phyloP scores from a whole-genome alignment of 306 rosid species.

The Comarum palustre region DNA sequence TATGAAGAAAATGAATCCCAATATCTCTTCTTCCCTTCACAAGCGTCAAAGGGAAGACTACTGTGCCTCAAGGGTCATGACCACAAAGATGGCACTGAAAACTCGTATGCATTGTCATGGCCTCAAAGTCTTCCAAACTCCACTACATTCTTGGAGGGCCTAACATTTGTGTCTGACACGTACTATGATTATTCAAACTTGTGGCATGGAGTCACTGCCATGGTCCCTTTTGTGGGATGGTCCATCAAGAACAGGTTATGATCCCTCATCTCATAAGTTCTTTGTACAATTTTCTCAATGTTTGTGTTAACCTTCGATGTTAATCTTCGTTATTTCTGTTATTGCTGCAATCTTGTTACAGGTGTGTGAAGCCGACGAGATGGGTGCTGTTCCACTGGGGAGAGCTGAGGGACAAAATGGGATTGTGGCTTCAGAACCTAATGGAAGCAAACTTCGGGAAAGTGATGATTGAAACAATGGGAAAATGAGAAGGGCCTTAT shows the following conservation, averaged over 20 bases:
- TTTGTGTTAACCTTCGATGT: not conserved
- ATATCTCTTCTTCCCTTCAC: slow-evolving; percentile 26
- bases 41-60: slow-evolving; percentile 22
- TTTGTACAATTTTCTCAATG: not conserved
- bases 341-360: not conserved
- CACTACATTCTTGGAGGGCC: slow-evolving; percentile 22
- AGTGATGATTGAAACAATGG: slow-evolving; percentile 14
- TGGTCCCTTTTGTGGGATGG: slow-evolving; percentile 38
- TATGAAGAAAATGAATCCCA: slow-evolving; percentile 17
- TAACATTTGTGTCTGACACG: slow-evolving; percentile 28
- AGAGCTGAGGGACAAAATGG: slow-evolving; percentile 30
- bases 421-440: slow-evolving; percentile 28
- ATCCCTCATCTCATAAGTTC: not conserved
- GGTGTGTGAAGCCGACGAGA: slow-evolving; percentile 24
- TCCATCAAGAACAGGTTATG: slow-evolving; percentile 17
- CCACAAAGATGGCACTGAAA: slow-evolving; percentile 23
- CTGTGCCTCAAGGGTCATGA: slow-evolving; percentile 26
- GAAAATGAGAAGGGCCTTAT: slow-evolving; percentile 19
- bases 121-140: slow-evolving; percentile 25
- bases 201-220: slow-evolving; percentile 29
- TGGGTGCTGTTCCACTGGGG: slow-evolving; percentile 36
- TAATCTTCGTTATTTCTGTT: not conserved
- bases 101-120: slow-evolving; percentile 33
- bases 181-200: slow-evolving; percentile 32
- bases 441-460: slow-evolving; percentile 26